Base-by-base conservation (phyloP, 805 yeast species). In the Sugiyamaella lignohabitans region DNA sequence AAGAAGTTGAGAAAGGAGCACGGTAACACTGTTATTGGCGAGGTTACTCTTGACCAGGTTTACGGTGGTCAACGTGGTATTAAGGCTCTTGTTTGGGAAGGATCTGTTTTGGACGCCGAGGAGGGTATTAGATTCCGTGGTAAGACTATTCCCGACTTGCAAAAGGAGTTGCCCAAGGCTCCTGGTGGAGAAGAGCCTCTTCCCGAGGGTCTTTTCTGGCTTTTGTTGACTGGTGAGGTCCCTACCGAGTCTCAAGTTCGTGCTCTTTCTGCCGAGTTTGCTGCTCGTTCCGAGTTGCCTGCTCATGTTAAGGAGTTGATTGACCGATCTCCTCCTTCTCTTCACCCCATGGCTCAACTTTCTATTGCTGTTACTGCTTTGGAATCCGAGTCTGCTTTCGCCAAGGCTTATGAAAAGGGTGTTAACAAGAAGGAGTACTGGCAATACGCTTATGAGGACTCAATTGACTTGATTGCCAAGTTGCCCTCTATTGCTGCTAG, bases 31-130 rank as follows among this genome's bases (percentile, higher is more conserved):
- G 84, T 74, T 43, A 80, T 84, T 54, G 91, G 87, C 56, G 87
- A 84, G 67, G 83, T 83, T 53, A 67, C 73, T 48, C 71, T 84
- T 52, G 87, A 80, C 66, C 91, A 84, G 71, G 89, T 88, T 36
- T 85, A 84, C 69, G 94, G 94, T 71, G 94, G 94, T 73, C 82
- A 82, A 89, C 78, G 94, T 67, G 94, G 94, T 63, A 81, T 84
- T 67, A 80, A 82, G 68, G 86, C 87, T 58, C 72, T 85, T 53
- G 88, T 84, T 45, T 84, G 93, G 93, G 94, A 84, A 74, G 91
- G 91, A 55, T 83, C 91, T 42, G 91, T 84, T 27, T 70, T 84
- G 59, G 94, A 84, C 64, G 84, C 94, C 50, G 78, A 78, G 55
- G 93, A 84, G 68, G 94, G 94, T 67, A 85, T 84, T 63, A 78